These are phyloP conservation scores for Entomophthora muscae DNA, from an alignment of 371 early-diverging fungal genomes.

Conservation along the genomic window DNA sequence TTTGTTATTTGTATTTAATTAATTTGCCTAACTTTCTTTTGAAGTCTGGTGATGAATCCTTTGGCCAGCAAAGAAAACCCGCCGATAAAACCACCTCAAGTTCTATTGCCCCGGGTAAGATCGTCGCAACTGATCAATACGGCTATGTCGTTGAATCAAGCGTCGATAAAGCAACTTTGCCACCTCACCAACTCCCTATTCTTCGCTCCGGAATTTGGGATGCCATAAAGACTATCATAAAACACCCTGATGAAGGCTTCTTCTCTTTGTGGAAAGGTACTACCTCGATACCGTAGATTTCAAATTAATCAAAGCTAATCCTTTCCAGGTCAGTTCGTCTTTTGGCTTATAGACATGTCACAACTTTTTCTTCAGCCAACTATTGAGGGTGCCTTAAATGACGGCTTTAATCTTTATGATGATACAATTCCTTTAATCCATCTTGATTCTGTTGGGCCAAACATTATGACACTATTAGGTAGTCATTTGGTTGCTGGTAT, in stretches of 20 bases:
- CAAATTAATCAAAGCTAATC: not conserved
- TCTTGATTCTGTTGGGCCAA: slow-evolving; percentile 33
- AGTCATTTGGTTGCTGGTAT: slow-evolving; percentile 47
- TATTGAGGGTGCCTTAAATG: slow-evolving; percentile 50
- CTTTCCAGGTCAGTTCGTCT: slow-evolving; percentile 37
- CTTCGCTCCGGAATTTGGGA: slow-evolving; percentile 34
- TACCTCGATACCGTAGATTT: not conserved
- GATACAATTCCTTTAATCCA: slow-evolving; percentile 53
- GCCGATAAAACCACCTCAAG: slow-evolving; percentile 14
- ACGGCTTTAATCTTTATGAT: slow-evolving; percentile 55
- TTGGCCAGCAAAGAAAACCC: not conserved
- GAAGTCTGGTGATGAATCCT: not conserved
- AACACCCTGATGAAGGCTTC: slow-evolving; percentile 45
- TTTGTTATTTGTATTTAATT: no score
- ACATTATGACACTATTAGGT: slow-evolving; percentile 41
- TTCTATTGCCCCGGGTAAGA: slow-evolving; percentile 15
- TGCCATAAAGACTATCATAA: slow-evolving; percentile 24
- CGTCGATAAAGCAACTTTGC: slow-evolving; percentile 30
- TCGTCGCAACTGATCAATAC: slow-evolving; percentile 20
- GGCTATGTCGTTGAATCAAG: slow-evolving; percentile 35
- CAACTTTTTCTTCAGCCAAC: slow-evolving; percentile 49
- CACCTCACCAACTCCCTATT: slow-evolving; percentile 36
- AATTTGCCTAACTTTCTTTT: no score
- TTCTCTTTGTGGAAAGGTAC: slow-evolving; percentile 41
- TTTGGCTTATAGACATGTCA: slow-evolving; percentile 52